phyloP scores from a whole-genome alignment of 306 rosid species.

The Fagus sylvatica region DNA sequence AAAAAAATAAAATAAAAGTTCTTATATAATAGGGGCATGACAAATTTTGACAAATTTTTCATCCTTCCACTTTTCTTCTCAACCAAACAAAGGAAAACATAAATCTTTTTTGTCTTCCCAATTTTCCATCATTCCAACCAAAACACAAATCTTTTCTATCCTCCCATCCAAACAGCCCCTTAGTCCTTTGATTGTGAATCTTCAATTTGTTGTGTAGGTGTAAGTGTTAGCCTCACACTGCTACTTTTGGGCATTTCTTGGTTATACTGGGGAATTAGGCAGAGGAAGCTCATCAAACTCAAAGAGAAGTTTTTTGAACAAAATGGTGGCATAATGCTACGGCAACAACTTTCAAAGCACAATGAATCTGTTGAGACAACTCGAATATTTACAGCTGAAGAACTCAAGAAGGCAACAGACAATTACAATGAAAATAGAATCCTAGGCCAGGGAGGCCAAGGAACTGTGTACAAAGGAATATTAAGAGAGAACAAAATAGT shows the following conservation, averaged over 20 bases:
- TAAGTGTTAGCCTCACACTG: neutral
- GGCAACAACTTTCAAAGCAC: constrained; percentile 13
- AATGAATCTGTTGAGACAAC: neutral
- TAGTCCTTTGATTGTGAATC: neutral
- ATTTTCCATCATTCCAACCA: too few species aligned
- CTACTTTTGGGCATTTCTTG: constrained; percentile 1
- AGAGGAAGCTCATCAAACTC: constrained; percentile 20
- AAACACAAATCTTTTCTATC: too few species aligned
- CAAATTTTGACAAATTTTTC: too few species aligned
- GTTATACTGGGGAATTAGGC: constrained; percentile 14
- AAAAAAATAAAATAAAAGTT: too few species aligned
- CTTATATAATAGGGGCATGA: too few species aligned
- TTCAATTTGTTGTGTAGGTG: constrained; percentile 17
- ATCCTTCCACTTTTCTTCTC: too few species aligned
- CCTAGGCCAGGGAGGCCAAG: constrained; percentile 43
- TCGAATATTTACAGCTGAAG: constrained; percentile 21
- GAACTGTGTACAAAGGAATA: constrained; percentile 41
- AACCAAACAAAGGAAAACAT: too few species aligned
- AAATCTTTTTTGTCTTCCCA: too few species aligned
- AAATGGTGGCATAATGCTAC: constrained; percentile 41
- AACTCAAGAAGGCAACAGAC: constrained; percentile 45
- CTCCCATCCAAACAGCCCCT: too few species aligned
- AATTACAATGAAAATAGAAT: constrained; percentile 27
- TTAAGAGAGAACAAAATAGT: neutral
- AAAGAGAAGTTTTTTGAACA: constrained; percentile 31